Base-by-base conservation (phyloP, 2,329 filamentous ascomycete species). In the Colletotrichum camelliae region DNA sequence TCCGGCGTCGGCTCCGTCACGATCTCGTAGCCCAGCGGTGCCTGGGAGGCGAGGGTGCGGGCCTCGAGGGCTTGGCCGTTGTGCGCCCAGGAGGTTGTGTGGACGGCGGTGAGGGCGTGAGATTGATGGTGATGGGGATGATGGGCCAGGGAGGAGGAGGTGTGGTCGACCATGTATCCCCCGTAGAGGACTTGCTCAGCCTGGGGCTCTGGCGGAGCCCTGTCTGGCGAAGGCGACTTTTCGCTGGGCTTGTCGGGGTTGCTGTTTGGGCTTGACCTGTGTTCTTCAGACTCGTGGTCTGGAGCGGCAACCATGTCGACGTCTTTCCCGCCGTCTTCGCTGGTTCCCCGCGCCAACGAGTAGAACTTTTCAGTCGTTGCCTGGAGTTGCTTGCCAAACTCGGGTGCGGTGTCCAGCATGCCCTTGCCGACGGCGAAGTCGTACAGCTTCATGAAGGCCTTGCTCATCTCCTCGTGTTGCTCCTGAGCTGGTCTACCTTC, bases 401-500 rank as follows among this genome's bases (percentile, higher is more conserved):
- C 88, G 1, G 93, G 90, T 9, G 90, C 87, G 39, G 87, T 82
- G 39, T 91, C 87, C 9, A 93, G 83, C 24, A 94, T 80, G n/a
- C 92, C 91, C 71, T 90, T 88, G 37, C 86, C 83, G 27, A 92
- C 81, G 4, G 91, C 89, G 52, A 89, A 90, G 77, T 94, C 91
- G 77, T 94, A 91, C 29, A 96, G 89, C 37, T 87, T 88, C 78
- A 92, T 86, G 79, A 97, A 96, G 0, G 92, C 90, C 67, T 89
- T 91, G 84, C 91, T 93, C 92, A 97, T 95, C 79, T 94, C 91
- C 72, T 94, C 90, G 76, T 96, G 27, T 90, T 91, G 16, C 89
- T 88, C 74, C 93, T 91, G n/a, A 97, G 89, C 29, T 91, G 89
- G 70, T 92, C 87, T 31, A 96, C 94, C 76, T 93, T 90, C 70